A percentile compares a stretch with the other conserved stretches of the same genome.
phyloP scores from a whole-genome alignment of 495 filamentous ascomycete genomes.

The Lichenothelia convexa region DNA sequence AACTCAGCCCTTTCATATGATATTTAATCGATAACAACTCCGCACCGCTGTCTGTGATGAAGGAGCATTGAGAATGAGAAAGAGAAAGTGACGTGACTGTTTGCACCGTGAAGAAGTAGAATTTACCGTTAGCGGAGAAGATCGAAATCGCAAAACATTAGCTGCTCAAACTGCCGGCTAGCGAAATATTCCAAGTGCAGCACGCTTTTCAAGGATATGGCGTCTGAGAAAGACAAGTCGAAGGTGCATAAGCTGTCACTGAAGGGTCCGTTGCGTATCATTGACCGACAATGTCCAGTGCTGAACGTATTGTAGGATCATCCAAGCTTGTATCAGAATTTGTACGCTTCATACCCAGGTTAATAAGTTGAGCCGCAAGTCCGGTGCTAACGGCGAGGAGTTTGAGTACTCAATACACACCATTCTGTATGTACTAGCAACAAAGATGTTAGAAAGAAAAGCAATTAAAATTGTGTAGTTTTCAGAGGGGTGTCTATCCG shows the following conservation, averaged over 20 bases:
- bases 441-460: too few relatives aligned
- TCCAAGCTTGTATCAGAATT: constrained; percentile 90
- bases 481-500: constrained; percentile 93
- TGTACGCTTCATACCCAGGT: constrained; percentile 39
- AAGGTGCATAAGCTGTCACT: constrained; percentile 88
- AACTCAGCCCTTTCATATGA: too few relatives aligned
- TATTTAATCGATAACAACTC: too few relatives aligned
- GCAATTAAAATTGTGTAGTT: too few relatives aligned
- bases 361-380: neutral
- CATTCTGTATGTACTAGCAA: constrained; percentile 49
- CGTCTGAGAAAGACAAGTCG: constrained; percentile 54
- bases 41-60: too few relatives aligned
- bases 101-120: too few relatives aligned
- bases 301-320: constrained; percentile 34
- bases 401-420: constrained; percentile 93
- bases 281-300: constrained; percentile 2
- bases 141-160: too few relatives aligned
- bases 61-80: too few relatives aligned
- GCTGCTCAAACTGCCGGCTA: too few relatives aligned
- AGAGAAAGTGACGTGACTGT: too few relatives aligned
- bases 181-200: too few relatives aligned
- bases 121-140: too few relatives aligned
- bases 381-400: neutral
- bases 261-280: constrained; percentile 39
- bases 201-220: neutral